Evolutionary conservation across 768 basidiomycete species (phyloP).

Genomic region (Butyriboletus loyo): DNA sequence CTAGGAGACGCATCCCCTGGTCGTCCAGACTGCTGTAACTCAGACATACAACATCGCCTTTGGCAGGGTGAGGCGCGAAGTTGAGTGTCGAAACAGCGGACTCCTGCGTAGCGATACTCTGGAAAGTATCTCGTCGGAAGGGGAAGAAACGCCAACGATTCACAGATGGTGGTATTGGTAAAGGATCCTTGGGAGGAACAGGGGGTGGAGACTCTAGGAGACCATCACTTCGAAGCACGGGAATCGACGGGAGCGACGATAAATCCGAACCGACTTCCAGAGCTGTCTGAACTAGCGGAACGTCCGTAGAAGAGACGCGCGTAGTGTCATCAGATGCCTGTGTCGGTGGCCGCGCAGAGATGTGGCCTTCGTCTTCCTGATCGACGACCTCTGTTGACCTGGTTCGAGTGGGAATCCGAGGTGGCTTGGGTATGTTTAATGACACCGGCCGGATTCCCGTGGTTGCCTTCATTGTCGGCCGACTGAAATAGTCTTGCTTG

Average conservation of each 20-base stretch:
- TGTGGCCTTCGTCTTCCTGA: not conserved
- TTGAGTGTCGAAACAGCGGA: conserved; percentile 19
- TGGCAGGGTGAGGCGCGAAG: conserved; percentile 35
- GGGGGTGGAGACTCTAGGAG: conserved; percentile 27
- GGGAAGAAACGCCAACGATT: conserved; percentile 53
- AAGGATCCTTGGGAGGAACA: conserved; percentile 27
- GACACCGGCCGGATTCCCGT: conserved; percentile 18
- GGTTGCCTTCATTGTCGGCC: conserved; percentile 12
- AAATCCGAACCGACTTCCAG: conserved; percentile 9
- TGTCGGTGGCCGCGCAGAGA: conserved; percentile 9
- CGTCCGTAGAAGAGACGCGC: conserved; percentile 15
- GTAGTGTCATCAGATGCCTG: conserved; percentile 12
- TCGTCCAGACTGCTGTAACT: conserved; percentile 75
- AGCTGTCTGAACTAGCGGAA: conserved; percentile 2
- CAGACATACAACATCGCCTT: conserved; percentile 72
- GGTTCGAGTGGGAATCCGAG: conserved; percentile 13
- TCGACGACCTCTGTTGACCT: conserved; percentile 31
- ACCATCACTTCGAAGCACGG: conserved; percentile 10
- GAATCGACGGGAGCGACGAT: conserved; percentile 10
- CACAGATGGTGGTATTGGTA: conserved; percentile 22
- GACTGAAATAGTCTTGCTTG: conserved; percentile 24
- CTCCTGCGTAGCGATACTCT: conserved; percentile 28
- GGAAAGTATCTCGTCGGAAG: conserved; percentile 39
- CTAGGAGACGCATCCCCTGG: conserved; percentile 66
- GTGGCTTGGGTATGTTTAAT: conserved; percentile 20